Base-by-base conservation (phyloP, 495 filamentous ascomycete genomes). In the Annulohypoxylon maeteangense region DNA sequence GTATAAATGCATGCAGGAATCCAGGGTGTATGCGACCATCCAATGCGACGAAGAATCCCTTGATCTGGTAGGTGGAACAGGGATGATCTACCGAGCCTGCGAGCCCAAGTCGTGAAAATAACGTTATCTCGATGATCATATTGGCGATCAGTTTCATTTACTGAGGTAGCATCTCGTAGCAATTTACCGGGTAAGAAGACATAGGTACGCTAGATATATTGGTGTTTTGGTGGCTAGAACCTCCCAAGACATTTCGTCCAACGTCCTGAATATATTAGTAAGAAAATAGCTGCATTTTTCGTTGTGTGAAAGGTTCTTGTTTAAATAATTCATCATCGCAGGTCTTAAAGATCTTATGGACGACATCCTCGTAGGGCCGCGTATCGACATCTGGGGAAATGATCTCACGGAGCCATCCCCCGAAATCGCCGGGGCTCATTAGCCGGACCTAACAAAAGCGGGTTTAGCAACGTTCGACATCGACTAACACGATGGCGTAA, bases 371-470 rank as follows among this genome's bases (percentile, higher is more conserved):
- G 36, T 29, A 3, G 59, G 27, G 12, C 62, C 68, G 42, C 23
- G 63, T 27, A 51, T 11, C 31, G 50, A 47, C 45, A 20, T 64
- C 54, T 22, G 31, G 31, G 47, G 47, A 63, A 60, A 45, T 25
- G 2, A 67, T 55, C 20, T 45, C 27, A 67, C 69, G 69, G 69
- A 58, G 64, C 54, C 12, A 45, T 6, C 45, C 59, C 58, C 69
- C 65, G 64, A 63, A 56, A 47, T 55, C 60, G 60, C 65, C 65
- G 51, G 55, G 47, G 38, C 36, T 65, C 65, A 68, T 72, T 72
- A 72, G 70, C 70, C 70, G 65, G 70, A 61, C 65, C 34, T 62
- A 48, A 48, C 36, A 68, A 72, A 72, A 68, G 65, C 70, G 47
- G 65, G 48, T 65, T 72, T 38, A 55, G 60, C 54, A 54, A 57